phyloP scores from a whole-genome alignment of 2,329 filamentous ascomycete genomes.

The Botrytis elliptica region DNA sequence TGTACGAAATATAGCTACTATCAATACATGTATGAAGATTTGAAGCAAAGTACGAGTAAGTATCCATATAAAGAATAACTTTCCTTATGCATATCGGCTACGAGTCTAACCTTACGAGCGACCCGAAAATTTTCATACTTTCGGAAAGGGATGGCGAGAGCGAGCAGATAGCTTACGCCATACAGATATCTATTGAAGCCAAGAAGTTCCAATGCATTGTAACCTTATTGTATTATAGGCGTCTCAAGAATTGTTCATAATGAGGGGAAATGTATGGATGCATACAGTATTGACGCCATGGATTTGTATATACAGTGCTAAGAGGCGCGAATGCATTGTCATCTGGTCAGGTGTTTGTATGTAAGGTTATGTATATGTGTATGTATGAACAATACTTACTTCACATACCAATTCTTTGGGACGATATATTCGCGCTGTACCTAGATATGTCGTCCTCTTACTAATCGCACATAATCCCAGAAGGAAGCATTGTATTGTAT shows the following conservation, averaged over 20 bases:
- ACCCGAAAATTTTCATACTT: neutral
- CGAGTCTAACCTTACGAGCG: no score
- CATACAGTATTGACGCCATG: neutral
- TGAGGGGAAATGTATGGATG: neutral
- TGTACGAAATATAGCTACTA: neutral
- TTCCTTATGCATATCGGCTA: neutral
- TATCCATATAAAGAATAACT: neutral
- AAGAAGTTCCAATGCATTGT: neutral
- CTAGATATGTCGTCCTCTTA: neutral
- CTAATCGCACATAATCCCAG: neutral
- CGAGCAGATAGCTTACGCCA: neutral
- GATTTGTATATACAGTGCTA: neutral
- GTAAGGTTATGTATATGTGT: neutral
- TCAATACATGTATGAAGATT: neutral
- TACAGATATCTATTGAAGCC: neutral
- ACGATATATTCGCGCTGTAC: neutral
- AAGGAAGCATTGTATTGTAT: neutral
- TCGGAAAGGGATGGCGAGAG: neutral
- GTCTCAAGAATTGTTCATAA: neutral
- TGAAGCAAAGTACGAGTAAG: accelerated
- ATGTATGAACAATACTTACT: neutral
- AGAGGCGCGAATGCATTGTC: neutral
- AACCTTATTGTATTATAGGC: neutral
- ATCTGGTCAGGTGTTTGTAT: neutral
- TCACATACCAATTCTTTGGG: neutral